Base-by-base conservation (phyloP, 371 early-diverging fungal species). In the Haplosporangium sp. region DNA sequence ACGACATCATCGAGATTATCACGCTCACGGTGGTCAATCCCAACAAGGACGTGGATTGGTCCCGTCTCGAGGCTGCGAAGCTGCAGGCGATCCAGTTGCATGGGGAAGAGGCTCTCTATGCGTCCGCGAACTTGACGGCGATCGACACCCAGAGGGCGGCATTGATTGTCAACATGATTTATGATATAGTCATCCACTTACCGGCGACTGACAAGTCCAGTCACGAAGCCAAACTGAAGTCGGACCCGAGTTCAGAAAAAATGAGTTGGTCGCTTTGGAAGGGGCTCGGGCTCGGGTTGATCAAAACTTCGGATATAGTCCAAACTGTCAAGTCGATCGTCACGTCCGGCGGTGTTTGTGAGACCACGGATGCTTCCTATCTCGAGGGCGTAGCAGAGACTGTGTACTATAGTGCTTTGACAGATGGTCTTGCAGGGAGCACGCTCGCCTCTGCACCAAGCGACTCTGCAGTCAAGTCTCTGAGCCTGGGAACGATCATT, bases 91-190 rank as follows among this genome's bases (percentile, higher is more conserved):
- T 73, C 36, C 59, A 62, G 42, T 45, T n/a, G 8, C 53, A 67
- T 14, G 67, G 73, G 9, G 73, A 66, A 20, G 73, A 56, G 14
- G 63, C 59, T 0, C 46, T 61, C 13, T n/a, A 61, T 5, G 23
- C 18, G 11, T 61, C 62, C 1, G 62, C 59, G 6, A 42, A 62
- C n/a, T 38, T 73, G 42, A 52, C 46, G 16, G 58, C 67, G 2
- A 21, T 67, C 12, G 73, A 73, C 41, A 16, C 43, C 8, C 65
- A 51, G 13, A 65, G 29, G 23, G 62, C 73, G 0, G 23, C 63
- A 0, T 37, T 62, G 48, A 62, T 73, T 46, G 58, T 53, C 8
- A 62, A 67, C 50, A 66, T 67, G n/a, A 73, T 73, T 42, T 73
- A 73, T 36, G 73, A 67, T 23, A 48, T 67, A 7, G 73, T 73